Evolutionary conservation across 768 basidiomycete genomes (phyloP).

Genomic region (Auriscalpium microsporum): DNA sequence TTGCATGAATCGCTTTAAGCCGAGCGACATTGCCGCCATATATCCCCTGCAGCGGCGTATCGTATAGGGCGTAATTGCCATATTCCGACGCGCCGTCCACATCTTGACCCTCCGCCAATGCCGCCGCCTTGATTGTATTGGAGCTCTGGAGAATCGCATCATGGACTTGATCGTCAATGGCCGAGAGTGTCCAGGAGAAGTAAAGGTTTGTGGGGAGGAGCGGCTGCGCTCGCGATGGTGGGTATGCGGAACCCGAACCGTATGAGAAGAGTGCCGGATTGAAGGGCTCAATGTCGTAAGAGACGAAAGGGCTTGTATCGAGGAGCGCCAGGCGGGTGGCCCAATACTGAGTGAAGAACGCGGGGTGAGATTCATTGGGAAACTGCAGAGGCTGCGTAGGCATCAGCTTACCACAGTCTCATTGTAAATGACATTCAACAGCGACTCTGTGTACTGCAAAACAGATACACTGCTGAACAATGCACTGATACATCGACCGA

Average conservation of each 20-base stretch:
- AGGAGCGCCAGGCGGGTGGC: not conserved
- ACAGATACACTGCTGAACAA: not conserved
- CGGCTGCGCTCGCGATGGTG: constrained; percentile 3
- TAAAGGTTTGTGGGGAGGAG: not conserved
- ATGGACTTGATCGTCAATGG: not conserved
- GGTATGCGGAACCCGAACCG: constrained; percentile 7
- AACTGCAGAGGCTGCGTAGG: not conserved
- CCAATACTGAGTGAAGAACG: not conserved
- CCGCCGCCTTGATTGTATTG: not conserved
- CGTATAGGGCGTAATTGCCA: constrained; percentile 12
- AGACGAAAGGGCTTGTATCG: not conserved
- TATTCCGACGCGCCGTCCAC: constrained; percentile 7
- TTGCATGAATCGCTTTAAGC: constrained; percentile 1
- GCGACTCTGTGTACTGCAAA: not conserved
- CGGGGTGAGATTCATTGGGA: not conserved
- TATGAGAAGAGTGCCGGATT: constrained; percentile 1
- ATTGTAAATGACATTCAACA: not conserved
- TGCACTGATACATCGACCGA: not conserved
- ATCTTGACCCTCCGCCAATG: constrained; percentile 15
- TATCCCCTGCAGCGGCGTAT: constrained; percentile 6
- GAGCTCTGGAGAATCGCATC: not conserved
- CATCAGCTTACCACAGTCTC: not conserved
- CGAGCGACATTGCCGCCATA: constrained; percentile 13
- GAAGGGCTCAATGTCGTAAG: not conserved
- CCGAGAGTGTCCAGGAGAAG: not conserved